Evolutionary conservation across 805 yeast genomes (phyloP).

Genomic region (Kregervanrija pseudodelftensis): DNA sequence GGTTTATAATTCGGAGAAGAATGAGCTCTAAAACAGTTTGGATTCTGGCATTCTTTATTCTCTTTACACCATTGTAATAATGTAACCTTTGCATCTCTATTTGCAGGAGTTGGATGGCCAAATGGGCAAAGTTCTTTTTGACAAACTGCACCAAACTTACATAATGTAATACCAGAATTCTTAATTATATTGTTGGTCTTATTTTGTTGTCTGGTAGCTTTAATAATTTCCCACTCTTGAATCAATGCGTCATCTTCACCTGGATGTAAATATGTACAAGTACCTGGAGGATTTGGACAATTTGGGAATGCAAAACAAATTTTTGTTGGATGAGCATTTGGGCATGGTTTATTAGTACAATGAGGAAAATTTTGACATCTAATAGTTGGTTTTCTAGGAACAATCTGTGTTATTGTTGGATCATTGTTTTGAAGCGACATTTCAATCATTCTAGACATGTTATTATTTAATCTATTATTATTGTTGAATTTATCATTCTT

Average conservation of each 20-base stretch:
- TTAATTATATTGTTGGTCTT: slow-evolving; percentile 9
- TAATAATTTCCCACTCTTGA: slow-evolving; percentile 59
- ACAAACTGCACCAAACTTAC: slow-evolving; percentile 74
- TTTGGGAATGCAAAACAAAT: slow-evolving; percentile 68
- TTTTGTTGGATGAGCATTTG: slow-evolving; percentile 73
- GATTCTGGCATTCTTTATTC: slow-evolving; percentile 57
- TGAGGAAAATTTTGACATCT: slow-evolving; percentile 70
- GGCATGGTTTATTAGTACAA: slow-evolving; percentile 60
- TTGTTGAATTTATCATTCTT: slow-evolving; percentile 1
- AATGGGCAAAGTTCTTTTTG: slow-evolving; percentile 75
- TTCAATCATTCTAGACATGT: slow-evolving; percentile 20
- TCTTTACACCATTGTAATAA: slow-evolving; percentile 70
- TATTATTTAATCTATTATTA: slow-evolving; percentile 6
- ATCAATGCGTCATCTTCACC: slow-evolving; percentile 74
- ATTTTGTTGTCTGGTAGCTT: slow-evolving; percentile 19
- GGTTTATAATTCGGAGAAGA: slow-evolving; percentile 57
- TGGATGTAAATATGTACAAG: slow-evolving; percentile 78
- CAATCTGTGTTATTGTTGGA: slow-evolving; percentile 27
- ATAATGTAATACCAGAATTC: slow-evolving; percentile 44
- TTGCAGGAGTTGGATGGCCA: slow-evolving; percentile 89
- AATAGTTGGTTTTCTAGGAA: slow-evolving; percentile 45
- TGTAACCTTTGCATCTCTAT: slow-evolving; percentile 61
- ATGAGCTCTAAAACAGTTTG: slow-evolving; percentile 67
- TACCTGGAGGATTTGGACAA: slow-evolving; percentile 74
- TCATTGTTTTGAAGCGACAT: slow-evolving; percentile 24